phyloP scores from a whole-genome alignment of 192 early-diverging fungal species.

The Linnemannia hyalina region DNA sequence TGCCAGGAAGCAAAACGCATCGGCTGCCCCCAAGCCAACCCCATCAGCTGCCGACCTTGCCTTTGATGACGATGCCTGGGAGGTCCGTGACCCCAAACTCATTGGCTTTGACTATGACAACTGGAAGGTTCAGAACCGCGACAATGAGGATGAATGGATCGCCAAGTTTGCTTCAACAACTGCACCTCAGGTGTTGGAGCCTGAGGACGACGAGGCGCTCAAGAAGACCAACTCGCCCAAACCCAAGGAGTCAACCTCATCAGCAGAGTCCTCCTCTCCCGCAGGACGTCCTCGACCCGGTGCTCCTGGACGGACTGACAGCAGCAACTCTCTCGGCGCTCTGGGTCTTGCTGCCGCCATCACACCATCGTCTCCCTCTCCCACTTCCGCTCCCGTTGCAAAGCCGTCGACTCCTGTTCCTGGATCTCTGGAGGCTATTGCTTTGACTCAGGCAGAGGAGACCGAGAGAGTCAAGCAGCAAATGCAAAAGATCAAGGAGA shows the following conservation, averaged over 20 bases:
- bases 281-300: conserved; percentile 50
- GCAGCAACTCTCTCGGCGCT: conserved; percentile 40
- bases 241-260: conserved; percentile 21
- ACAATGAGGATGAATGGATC: conserved; percentile 54
- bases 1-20: conserved; percentile 48
- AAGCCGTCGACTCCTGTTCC: conserved; percentile 35
- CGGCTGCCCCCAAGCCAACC: conserved; percentile 35
- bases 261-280: conserved; percentile 29
- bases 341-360: conserved; percentile 31
- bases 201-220: conserved; percentile 31
- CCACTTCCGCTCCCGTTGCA: conserved; percentile 16
- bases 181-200: conserved; percentile 18
- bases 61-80: conserved; percentile 71
- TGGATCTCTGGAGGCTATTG: conserved; percentile 34
- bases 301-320: conserved; percentile 47
- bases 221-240: conserved; percentile 36
- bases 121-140: conserved; percentile 57
- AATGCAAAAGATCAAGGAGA: conserved; percentile 45
- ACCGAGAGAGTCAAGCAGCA: conserved; percentile 43
- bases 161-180: conserved; percentile 34
- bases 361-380: conserved; percentile 23
- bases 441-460: conserved; percentile 40
- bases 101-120: conserved; percentile 52
- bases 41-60: conserved; percentile 51
- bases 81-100: conserved; percentile 52